A percentile compares a stretch with the other conserved stretches of the same genome.
phyloP scores from a whole-genome alignment of 2,329 filamentous ascomycete genomes.

The Colletotrichum camelliae region DNA sequence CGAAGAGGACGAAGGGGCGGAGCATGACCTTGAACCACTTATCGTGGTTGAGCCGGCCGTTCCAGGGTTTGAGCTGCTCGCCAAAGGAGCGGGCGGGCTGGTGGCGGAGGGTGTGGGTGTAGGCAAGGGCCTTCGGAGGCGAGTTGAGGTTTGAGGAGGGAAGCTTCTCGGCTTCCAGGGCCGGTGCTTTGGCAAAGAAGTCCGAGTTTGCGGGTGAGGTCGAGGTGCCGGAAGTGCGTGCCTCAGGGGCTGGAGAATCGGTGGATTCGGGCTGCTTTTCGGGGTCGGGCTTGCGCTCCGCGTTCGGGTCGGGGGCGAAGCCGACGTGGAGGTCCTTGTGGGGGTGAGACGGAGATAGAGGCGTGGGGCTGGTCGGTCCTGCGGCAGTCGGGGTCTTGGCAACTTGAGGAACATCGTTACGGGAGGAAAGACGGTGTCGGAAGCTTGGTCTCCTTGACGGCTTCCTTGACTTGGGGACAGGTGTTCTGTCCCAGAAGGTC shows the following conservation, averaged over 20 bases:
- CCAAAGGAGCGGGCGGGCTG: constrained; percentile 73
- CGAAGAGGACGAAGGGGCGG: constrained; percentile 84
- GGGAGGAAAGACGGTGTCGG: constrained; percentile 53
- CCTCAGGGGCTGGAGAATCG: not conserved
- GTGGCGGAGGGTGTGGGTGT: constrained; percentile 74
- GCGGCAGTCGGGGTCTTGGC: not conserved
- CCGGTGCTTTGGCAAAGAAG: constrained; percentile 31
- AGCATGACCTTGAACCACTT: constrained; percentile 79
- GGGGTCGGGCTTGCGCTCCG: not conserved
- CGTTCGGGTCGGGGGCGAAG: constrained; percentile 28
- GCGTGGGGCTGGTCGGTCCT: not conserved
- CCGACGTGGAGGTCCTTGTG: constrained; percentile 36
- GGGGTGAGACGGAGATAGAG: constrained; percentile 16
- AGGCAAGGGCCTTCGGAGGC: constrained; percentile 46
- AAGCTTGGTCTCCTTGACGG: constrained; percentile 48
- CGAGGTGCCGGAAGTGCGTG: not conserved
- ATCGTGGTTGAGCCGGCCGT: constrained; percentile 79
- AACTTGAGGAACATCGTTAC: not conserved
- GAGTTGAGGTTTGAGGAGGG: constrained; percentile 32
- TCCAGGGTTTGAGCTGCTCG: constrained; percentile 77
- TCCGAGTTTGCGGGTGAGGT: constrained; percentile 26
- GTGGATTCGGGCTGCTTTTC: not conserved
- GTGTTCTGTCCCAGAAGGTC: constrained; percentile 92
- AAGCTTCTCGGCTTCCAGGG: constrained; percentile 48
- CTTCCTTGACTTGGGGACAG: constrained; percentile 47